Percentiles rank a stretch among this genome's conserved stretches.
Evolutionary conservation across 768 basidiomycete genomes (phyloP).

Genomic region (Leccinum imitatum): DNA sequence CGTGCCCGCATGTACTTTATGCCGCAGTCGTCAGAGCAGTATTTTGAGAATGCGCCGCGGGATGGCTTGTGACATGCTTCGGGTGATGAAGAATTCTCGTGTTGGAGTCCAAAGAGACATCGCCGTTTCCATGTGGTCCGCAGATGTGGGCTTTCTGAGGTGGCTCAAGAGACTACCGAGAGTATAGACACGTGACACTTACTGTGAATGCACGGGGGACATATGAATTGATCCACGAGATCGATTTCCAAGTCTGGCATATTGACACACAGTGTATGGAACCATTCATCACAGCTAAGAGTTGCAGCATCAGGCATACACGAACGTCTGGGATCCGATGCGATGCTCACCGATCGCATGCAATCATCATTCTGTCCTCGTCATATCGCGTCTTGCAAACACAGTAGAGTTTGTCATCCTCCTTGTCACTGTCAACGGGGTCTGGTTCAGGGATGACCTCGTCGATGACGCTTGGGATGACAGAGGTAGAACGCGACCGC

Average conservation of each 20-base stretch:
- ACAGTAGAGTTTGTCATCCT: slow-evolving; percentile 73
- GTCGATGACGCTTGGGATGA: slow-evolving; percentile 51
- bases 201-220: slow-evolving; percentile 79
- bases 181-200: slow-evolving; percentile 32
- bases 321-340: background rate
- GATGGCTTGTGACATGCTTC: slow-evolving; percentile 79
- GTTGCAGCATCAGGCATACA: background rate
- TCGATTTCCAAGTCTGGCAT: slow-evolving; percentile 82
- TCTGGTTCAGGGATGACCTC: slow-evolving; percentile 49
- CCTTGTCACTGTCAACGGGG: slow-evolving; percentile 42
- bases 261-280: slow-evolving; percentile 81
- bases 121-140: slow-evolving; percentile 79
- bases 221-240: slow-evolving; percentile 90
- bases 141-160: slow-evolving; percentile 56
- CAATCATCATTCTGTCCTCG: slow-evolving; percentile 88
- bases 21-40: slow-evolving; percentile 89
- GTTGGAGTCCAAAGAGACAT: slow-evolving; percentile 68
- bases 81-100: slow-evolving; percentile 58
- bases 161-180: background rate
- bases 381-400: slow-evolving; percentile 87
- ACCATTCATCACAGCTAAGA: slow-evolving; percentile 92
- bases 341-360: slow-evolving; percentile 76
- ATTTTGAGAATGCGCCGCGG: slow-evolving; percentile 83
- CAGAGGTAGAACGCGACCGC: slow-evolving; percentile 71
- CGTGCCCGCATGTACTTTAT: slow-evolving; percentile 67